Base-by-base conservation (phyloP, 805 yeast genomes). In the Kuraishia piskuri region DNA sequence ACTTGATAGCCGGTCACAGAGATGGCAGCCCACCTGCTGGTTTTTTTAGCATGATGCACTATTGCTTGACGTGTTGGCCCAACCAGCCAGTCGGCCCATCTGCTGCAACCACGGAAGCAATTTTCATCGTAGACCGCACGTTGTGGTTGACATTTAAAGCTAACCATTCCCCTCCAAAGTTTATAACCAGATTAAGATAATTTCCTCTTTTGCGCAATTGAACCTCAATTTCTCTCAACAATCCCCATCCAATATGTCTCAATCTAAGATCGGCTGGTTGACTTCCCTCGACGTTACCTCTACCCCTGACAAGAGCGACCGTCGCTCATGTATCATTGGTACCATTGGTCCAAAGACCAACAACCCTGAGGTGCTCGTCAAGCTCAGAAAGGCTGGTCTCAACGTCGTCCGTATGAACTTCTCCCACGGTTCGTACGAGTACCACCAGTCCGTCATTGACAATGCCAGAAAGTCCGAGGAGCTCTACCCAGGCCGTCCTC, bases 311-410 rank as follows among this genome's bases (percentile, higher is more conserved):
- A 77, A 82, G 70, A 82, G 81, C 71, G 78, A 78, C 70, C 90
- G 99, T 77, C 90, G 97, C 73, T 87, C 97, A 57, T 88, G 97
- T 59, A 94, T 94, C 75, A 91, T 94, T 68, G 97, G 98, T 72
- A 94, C 99, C 63, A 94, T 94, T 74, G 99, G 99, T 66, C 99
- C 99, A 68, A 90, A 90, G 79, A 89, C 98, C 75, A 94, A 94
- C 83, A 73, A 77, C 64, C 91, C 86, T 61, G 97, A 91, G 69
- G 79, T 80, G 62, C 76, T 94, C 68, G 89, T 84, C 65, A 80
- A 83, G 70, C 82, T 94, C 69, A 87, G 99, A 80, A 88, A 90
- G 75, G 97, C 97, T 58, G 99, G 99, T 69, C 81, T 94, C 64
- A 94, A 92, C 83, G 89, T 94, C 70, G 98, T 90, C 53, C 88